These are phyloP conservation scores for Phytopythium vexans DNA, from an alignment of 352 stramenopile genomes.

Conservation along the genomic window DNA sequence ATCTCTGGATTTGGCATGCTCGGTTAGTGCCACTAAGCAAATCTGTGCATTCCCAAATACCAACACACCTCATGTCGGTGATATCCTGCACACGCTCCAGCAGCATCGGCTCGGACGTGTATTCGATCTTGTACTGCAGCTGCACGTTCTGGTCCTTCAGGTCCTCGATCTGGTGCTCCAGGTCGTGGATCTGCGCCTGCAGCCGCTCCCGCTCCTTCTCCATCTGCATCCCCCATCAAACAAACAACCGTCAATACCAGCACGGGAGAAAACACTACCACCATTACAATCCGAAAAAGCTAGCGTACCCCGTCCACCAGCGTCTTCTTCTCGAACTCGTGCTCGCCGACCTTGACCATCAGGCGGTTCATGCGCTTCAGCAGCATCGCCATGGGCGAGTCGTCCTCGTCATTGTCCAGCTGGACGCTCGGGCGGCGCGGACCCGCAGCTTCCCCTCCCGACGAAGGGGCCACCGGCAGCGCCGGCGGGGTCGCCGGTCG, in stretches of 20 bases:
- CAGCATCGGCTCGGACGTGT: conserved; percentile 78
- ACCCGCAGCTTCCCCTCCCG: background rate
- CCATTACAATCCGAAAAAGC: background rate
- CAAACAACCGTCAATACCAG: background rate
- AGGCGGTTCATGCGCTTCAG: conserved; percentile 75
- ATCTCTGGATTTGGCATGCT: conserved; percentile 16
- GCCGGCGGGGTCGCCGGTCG: conserved; percentile 24
- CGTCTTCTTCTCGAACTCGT: conserved; percentile 87
- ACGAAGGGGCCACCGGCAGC: background rate
- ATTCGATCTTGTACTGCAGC: conserved; percentile 84
- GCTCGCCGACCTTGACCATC: conserved; percentile 82
- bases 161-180: conserved; percentile 67
- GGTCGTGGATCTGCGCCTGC: conserved; percentile 24
- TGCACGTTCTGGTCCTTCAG: conserved; percentile 80
- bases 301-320: conserved; percentile 57
- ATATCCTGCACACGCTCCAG: conserved; percentile 75
- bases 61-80: conserved; percentile 63
- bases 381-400: conserved; percentile 71
- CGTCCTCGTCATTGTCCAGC: conserved; percentile 1
- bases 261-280: background rate
- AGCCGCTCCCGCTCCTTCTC: conserved; percentile 70
- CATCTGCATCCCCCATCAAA: conserved; percentile 36
- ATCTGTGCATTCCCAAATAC: conserved; percentile 2
- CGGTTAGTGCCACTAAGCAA: too few species aligned
- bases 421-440: conserved; percentile 1